Evolutionary conservation across 176 grass and related monocot genomes (phyloP).

Genomic region (Cenchrus americanus): DNA sequence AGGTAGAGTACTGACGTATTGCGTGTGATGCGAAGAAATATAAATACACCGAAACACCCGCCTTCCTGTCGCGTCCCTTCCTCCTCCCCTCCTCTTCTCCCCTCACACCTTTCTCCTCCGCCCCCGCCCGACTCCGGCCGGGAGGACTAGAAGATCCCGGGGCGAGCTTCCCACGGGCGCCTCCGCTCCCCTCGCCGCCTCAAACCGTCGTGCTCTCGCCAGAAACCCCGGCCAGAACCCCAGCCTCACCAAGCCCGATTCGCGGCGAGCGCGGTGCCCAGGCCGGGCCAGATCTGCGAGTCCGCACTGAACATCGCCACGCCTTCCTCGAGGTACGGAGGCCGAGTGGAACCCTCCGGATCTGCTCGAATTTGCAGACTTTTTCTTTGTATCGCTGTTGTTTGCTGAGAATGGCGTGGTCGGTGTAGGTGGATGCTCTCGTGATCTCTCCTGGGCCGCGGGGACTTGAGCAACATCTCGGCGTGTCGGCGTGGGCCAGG

Average conservation of each 20-base stretch:
- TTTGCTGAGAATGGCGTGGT: slow-evolving; percentile 30
- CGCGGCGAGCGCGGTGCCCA: slow-evolving; percentile 17
- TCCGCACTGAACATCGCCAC: slow-evolving; percentile 38
- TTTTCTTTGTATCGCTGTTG: neutral
- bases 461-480: slow-evolving; percentile 31
- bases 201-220: neutral
- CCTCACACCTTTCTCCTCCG: slow-evolving; percentile 37
- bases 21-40: slow-evolving; percentile 19
- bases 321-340: slow-evolving; percentile 38
- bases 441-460: slow-evolving; percentile 35
- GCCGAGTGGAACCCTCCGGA: slow-evolving; percentile 18
- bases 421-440: slow-evolving; percentile 37
- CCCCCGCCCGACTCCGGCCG: slow-evolving; percentile 18
- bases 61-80: slow-evolving; percentile 38
- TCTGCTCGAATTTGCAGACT: neutral
- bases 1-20: too few species aligned
- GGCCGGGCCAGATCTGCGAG: slow-evolving; percentile 53
- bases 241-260: neutral
- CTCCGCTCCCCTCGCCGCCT: neutral
- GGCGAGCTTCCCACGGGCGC: slow-evolving; percentile 8
- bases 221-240: neutral
- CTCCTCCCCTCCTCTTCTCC: neutral
- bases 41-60: slow-evolving; percentile 48
- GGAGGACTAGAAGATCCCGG: slow-evolving; percentile 51
- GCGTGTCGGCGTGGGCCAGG: neutral